Conservation (phyloP, 2,329 filamentous ascomycete species). For the Paraconiothyrium brasiliense region DNA sequence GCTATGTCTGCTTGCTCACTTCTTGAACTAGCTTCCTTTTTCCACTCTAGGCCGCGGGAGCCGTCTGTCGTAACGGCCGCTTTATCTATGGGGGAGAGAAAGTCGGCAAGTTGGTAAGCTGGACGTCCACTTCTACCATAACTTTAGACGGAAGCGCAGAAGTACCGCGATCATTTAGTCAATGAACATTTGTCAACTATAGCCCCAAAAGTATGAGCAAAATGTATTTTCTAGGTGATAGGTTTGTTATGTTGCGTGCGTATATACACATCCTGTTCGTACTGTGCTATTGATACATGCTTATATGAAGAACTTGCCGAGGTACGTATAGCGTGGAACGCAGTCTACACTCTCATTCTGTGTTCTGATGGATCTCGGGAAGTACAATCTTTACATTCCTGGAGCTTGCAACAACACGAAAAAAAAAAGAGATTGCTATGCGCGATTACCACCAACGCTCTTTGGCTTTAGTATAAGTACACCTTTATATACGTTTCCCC, state of each 20-base stretch:
- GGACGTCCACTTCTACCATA: conserved; percentile 41
- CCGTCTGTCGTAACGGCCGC: conserved; percentile 49
- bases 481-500: neutral
- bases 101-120: conserved; percentile 47
- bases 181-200: too few species aligned
- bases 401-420: neutral
- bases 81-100: conserved; percentile 48
- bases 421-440: neutral
- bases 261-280: too few species aligned
- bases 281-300: too few species aligned
- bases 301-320: neutral
- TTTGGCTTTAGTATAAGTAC: neutral
- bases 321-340: neutral
- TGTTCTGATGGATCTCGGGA: neutral
- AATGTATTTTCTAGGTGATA: too few species aligned
- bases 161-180: too few species aligned
- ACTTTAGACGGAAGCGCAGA: neutral
- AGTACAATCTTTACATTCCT: neutral
- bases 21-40: too few species aligned
- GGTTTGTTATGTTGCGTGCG: too few species aligned
- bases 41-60: too few species aligned
- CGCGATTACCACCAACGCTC: neutral
- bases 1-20: too few species aligned
- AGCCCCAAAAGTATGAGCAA: too few species aligned
- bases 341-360: too few species aligned